Base-by-base conservation (phyloP, 2,329 filamentous ascomycete genomes). In the Colletotrichum echinochloae region DNA sequence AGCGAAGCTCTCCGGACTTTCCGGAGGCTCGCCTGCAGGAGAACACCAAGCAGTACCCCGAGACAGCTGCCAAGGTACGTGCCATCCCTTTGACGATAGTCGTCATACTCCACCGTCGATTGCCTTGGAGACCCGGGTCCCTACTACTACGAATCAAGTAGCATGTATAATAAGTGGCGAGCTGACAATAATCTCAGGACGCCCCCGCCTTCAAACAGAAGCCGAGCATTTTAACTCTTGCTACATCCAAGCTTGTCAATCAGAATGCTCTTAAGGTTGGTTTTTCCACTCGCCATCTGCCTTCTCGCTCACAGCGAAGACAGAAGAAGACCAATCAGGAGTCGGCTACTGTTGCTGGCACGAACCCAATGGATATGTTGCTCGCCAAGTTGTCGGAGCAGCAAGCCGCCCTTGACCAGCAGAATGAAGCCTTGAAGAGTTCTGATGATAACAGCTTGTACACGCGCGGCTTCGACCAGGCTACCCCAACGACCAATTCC, bases 381-480 rank as follows among this genome's bases (percentile, higher is more conserved):
- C 83, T 94, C 73, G 89, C 91, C 66, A 92, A 91, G 77, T 85
- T 95, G 57, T 89, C 89, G n/a, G 90, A 94, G 78, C 91, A 94
- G 76, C 89, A 91, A 76, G 83, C 83, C 52, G 78, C 85, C n/a
- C 80, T 91, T 60, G 84, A 84, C 60, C 86, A 89, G 78, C 89
- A 92, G 76, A 87, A 86, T 71, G 84, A 88, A 67, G 83, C 84
- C 62, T 77, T 88, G 52, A 87, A 85, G 68, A 76, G 75, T 12
- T 71, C 76, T 33, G 81, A 84, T 16, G 83, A 84, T 26, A 78
- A 79, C 28, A 70, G 52, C 44, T 67, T 76, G 37, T 82, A 82
- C 70, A 75, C 79, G 39, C 77, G 76, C 62, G 75, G 73, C 41
- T 74, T 84, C 23, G 87, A 88, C 41, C 85, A 87, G 55, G 79